Base-by-base conservation (phyloP, 345 rosid species). In the Gossypium raimondii region DNA sequence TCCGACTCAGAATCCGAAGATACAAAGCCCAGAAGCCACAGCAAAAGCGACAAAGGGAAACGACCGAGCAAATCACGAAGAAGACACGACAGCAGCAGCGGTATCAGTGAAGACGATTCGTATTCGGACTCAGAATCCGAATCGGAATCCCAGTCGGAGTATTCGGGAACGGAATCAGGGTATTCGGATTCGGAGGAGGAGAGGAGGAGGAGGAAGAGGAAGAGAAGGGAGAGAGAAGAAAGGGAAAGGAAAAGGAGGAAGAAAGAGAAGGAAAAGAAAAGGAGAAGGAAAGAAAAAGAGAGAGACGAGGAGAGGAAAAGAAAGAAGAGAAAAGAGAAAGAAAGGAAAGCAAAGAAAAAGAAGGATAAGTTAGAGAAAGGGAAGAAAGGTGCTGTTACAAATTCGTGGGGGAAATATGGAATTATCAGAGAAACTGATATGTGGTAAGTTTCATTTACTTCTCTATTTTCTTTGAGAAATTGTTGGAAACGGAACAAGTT, bases 321-420 rank as follows among this genome's bases (percentile, higher is more conserved):
- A 43, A 66, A 69, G 78, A 73, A 74, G 72, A 78, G 73, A 72
- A 76, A 41, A 74, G 71, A 52, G 80, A 83, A 60, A 16, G 72
- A 85, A 60, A 78, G 70, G 78, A 85, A 77, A 79, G 79, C 70
- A 74, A 70, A 78, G 76, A 84, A 88, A 72, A 80, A 84, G 80
- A 80, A 85, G 82, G 84, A 84, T 65, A 85, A 77, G 72, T 70
- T 78, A 56, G 89, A 85, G 82, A 87, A 79, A 84, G 88, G 88
- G 25, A 87, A 89, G 81, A 90, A 73, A 65, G 93, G 98, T 34
- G 98, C 98, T 0, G 97, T 94, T 16, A 94, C 98, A 63, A 82
- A 94, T 68, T 92, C 84, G 9, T 92, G 98, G 98, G 98, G 98
- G 2, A 94, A 89, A 80, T 92, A 86, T 87, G 98, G 98, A 25